These are phyloP conservation scores for Ceratobasidium sp. DNA, from an alignment of 1,284 basidiomycete genomes.

Conservation along the genomic window DNA sequence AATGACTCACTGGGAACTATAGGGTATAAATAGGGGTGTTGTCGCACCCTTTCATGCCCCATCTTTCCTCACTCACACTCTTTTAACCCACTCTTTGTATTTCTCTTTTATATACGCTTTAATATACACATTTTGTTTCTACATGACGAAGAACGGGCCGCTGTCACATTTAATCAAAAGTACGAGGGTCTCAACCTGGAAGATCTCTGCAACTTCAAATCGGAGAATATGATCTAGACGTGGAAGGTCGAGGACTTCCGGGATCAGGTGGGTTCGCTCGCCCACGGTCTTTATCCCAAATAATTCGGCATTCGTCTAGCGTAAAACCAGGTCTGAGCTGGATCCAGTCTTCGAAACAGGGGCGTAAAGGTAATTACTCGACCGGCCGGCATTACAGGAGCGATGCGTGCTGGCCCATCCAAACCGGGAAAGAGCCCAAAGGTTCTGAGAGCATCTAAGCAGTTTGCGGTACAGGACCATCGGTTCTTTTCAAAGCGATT, in stretches of 20 bases:
- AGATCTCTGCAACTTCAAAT: conserved; percentile 97
- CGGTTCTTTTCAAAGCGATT: conserved; percentile 94
- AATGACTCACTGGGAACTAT: too few species aligned
- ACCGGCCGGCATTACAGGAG: conserved; percentile 96
- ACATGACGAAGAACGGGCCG: conserved; percentile 87
- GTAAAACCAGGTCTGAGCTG: conserved; percentile 81
- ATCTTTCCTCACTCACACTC: too few species aligned
- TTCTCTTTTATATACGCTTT: too few species aligned
- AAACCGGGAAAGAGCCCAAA: conserved; percentile 89
- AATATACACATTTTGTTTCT: too few species aligned
- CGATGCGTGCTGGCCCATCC: conserved; percentile 80
- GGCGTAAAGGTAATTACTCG: conserved; percentile 96
- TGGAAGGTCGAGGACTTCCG: conserved; percentile 99
- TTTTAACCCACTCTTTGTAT: too few species aligned
- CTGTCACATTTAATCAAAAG: conserved; percentile 84
- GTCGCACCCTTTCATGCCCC: too few species aligned
- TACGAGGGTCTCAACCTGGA: conserved; percentile 95
- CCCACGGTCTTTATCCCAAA: conserved; percentile 8
- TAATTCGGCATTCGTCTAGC: conserved; percentile 58
- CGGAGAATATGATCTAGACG: conserved; percentile 85
- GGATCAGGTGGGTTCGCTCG: conserved; percentile 65
- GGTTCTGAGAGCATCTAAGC: conserved; percentile 89
- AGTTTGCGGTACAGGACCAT: conserved; percentile 93
- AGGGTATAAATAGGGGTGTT: too few species aligned
- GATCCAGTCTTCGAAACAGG: conserved; percentile 94